Evolutionary conservation across 805 yeast species (phyloP), one percentile per base, ranked within the genome.

Genomic region (Komagataella populi): DNA sequence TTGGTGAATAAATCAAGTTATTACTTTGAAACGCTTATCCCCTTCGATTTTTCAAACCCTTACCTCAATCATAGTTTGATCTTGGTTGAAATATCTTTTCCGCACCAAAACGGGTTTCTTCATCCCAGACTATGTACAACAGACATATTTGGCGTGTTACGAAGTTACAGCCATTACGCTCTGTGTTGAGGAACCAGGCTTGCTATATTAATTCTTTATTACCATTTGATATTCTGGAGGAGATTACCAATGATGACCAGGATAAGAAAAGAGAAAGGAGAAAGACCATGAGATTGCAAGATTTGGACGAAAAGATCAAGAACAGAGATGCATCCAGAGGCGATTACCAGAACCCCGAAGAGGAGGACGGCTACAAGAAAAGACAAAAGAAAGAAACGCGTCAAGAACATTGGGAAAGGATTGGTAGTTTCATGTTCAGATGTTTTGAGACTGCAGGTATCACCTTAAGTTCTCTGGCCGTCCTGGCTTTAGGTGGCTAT

Each of bases 401-500:
- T 20, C 30, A 51, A 16, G 52, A 52, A 44, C 52, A 50, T 14
- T 59, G 57, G 56, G 50, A 52, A 3, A 52, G 50, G 23, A 17
- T 55, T 6, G 52, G 48, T 6, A 22, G 24, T 2, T 43, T 71
- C 23, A 46, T 61, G 0, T 56, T 65, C 51, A 81, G 78, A 57
- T 73, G 80, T 52, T 54, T 75, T 4, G 93, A 86, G 60, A 80
- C 93, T 0, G 80, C 82, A 0, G 80, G 86, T 2, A 79, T 86
- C 47, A 84, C 90, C 16, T 68, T 84, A 48, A 79, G 87, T 14
- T 81, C 90, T 2, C 64, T 86, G 43, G 72, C 79, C 2, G 78
- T 86, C 44, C 70, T 87, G 16, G 91, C 86, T 0, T 65, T 79
- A 2, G 84, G 91, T 2, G 95, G 95, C 2, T 60, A 78, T n/a